Conservation (phyloP, 805 yeast species). For the Spathaspora arborariae region DNA sequence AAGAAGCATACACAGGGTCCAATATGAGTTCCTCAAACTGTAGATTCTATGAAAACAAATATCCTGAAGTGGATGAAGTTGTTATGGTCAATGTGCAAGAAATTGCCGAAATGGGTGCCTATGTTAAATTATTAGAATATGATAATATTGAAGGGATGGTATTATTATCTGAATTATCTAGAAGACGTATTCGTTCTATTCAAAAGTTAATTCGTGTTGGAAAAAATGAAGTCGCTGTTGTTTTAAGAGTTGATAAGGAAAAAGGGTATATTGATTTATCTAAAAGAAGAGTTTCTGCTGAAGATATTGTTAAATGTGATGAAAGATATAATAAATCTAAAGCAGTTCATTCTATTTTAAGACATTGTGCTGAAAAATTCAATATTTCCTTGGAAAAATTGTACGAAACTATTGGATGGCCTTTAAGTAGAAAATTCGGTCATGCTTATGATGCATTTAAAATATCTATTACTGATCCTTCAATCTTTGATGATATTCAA, state of each 20-base stretch:
- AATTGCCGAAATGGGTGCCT: slow-evolving; percentile 99
- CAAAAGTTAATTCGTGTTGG: slow-evolving; percentile 98
- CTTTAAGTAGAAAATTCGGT: slow-evolving; percentile 89
- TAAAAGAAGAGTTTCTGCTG: slow-evolving; percentile 96
- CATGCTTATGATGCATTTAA: slow-evolving; percentile 98
- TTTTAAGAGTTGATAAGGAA: slow-evolving; percentile 95
- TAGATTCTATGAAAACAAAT: slow-evolving; percentile 96
- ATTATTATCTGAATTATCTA: slow-evolving; percentile 86
- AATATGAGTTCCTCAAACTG: slow-evolving; percentile 85
- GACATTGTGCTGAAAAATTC: slow-evolving; percentile 98
- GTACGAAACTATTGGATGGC: slow-evolving; percentile 94
- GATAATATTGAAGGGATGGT: slow-evolving; percentile 99
- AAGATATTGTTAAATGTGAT: slow-evolving; percentile 95
- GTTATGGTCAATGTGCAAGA: slow-evolving; percentile 98
- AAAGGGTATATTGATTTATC: slow-evolving; percentile 97
- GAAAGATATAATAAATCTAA: slow-evolving; percentile 95
- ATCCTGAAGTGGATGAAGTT: slow-evolving; percentile 98
- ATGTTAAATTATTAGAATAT: slow-evolving; percentile 91
- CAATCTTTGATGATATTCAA: slow-evolving; percentile 75
- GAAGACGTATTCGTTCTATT: slow-evolving; percentile 98
- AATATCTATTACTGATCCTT: slow-evolving; percentile 86
- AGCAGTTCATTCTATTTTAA: slow-evolving; percentile 95
- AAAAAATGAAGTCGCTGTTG: slow-evolving; percentile 97
- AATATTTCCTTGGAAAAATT: slow-evolving; percentile 79
- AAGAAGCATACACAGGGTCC: not conserved